phyloP scores from a whole-genome alignment of 2,329 filamentous ascomycete genomes.

The Epichloe hybrida region DNA sequence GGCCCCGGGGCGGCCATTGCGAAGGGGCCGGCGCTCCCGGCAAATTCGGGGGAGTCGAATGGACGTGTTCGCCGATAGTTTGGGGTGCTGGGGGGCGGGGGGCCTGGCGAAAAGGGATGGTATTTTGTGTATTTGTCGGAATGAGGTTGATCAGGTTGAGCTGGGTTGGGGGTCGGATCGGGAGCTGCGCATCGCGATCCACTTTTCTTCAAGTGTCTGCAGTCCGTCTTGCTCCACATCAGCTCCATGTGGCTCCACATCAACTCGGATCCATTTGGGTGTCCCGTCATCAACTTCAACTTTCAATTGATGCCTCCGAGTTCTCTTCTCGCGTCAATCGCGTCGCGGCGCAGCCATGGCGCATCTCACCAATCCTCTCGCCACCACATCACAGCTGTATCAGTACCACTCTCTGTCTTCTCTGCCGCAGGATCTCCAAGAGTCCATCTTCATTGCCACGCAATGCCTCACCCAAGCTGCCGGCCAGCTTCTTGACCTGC shows the following conservation, averaged over 20 bases:
- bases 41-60: no score
- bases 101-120: no score
- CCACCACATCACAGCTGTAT: conserved; percentile 56
- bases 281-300: not conserved
- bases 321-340: not conserved
- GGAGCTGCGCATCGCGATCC: not conserved
- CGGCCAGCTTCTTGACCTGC: conserved; percentile 67
- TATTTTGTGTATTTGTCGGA: not conserved
- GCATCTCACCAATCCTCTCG: conserved; percentile 57
- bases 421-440: conserved; percentile 56
- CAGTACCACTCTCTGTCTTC: conserved; percentile 39
- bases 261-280: not conserved
- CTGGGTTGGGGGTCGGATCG: not conserved
- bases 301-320: not conserved
- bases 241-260: no score
- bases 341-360: conserved; percentile 29
- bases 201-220: no score
- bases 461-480: conserved; percentile 65
- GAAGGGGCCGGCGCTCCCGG: not conserved
- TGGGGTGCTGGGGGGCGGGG: no score
- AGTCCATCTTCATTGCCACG: conserved; percentile 56
- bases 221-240: no score
- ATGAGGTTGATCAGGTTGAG: not conserved
- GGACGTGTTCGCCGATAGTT: no score
- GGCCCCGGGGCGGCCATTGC: conserved; percentile 19